Evolutionary conservation across 306 rosid genomes (phyloP), one percentile per base, ranked within the genome.

Genomic region (Quercus bicolor): DNA sequence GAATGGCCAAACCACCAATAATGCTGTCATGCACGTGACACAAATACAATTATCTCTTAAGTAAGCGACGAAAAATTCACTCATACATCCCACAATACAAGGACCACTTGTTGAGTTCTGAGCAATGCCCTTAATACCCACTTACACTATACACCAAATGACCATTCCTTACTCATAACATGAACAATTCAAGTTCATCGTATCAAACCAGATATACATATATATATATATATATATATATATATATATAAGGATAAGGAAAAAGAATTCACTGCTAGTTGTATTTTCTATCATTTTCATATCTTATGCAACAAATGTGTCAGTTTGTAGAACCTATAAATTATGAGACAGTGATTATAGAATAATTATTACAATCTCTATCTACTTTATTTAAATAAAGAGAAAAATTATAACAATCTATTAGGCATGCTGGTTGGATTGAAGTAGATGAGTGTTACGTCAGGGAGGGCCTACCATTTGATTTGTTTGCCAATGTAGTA

Each of bases 21-120:
- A 83, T 88, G 87, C 83, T 81, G 90, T 70, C 79, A 74, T 80
- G 89, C 98, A 90, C 90, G 93, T 91, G 97, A 90, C 81, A 70
- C 48, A 73, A 84, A 83, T 64, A 75, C 79, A 23, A 75, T 85
- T 78, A 73, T 79, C 79, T 73, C 78, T 18, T 57, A 48, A 19
- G 29, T 60, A 37, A 18, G 68, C 53, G 56, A 75, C 34, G 69
- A 24, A 61, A 60, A 70, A 70, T n/a, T 48, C 48, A 18, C 12
- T 24, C 52, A 7, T 33, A 20, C 4, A 43, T 56, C 10, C 53
- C 12, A 31, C 23, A 20, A 28, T 40, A 40, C 59, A 53, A 28
- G 55, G 56, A 73, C 37, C 75, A 73, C 61, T 11, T 54, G n/a
- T 21, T 28, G 52, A 68, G 20, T 19, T 54, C 37, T 28, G 52